A percentile compares a stretch with the other conserved stretches of the same genome.
These are phyloP conservation scores for Panicum hallii DNA, from an alignment of 202 grass and related monocot genomes.

Conservation along the genomic window DNA sequence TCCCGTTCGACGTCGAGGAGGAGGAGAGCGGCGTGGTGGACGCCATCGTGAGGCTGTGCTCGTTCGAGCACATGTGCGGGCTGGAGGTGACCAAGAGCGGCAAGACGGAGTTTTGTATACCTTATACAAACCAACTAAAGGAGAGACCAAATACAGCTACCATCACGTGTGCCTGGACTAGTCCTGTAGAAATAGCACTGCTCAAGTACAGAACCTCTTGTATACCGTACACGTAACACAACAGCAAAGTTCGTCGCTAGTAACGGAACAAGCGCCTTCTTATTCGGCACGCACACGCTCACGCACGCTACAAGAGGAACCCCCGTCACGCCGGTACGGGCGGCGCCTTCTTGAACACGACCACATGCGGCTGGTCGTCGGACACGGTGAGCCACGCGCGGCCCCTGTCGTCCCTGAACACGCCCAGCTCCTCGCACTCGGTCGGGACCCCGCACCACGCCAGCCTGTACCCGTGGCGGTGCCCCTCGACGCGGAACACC, in stretches of 20 bases:
- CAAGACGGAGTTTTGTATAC: background rate
- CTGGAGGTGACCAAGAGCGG: constrained; percentile 38
- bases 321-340: background rate
- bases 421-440: constrained; percentile 64
- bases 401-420: constrained; percentile 39
- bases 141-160: too few species aligned
- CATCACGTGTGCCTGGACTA: too few species aligned
- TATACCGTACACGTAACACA: background rate
- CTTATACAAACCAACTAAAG: too few species aligned
- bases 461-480: constrained; percentile 59
- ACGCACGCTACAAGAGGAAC: background rate
- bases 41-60: constrained; percentile 43
- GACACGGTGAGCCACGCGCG: constrained; percentile 48
- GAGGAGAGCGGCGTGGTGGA: constrained; percentile 37
- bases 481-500: constrained; percentile 76
- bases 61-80: constrained; percentile 41
- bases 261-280: background rate
- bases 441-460: constrained; percentile 49
- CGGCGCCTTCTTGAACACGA: constrained; percentile 64
- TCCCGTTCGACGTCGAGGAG: constrained; percentile 37
- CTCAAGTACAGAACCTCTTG: background rate
- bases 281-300: constrained; percentile 16
- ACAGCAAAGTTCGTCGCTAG: background rate
- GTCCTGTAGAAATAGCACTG: background rate
- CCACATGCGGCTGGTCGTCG: constrained; percentile 41